These are phyloP conservation scores for Hordeum pubiflorum DNA, from an alignment of 202 grass and related monocot species.

Conservation along the genomic window DNA sequence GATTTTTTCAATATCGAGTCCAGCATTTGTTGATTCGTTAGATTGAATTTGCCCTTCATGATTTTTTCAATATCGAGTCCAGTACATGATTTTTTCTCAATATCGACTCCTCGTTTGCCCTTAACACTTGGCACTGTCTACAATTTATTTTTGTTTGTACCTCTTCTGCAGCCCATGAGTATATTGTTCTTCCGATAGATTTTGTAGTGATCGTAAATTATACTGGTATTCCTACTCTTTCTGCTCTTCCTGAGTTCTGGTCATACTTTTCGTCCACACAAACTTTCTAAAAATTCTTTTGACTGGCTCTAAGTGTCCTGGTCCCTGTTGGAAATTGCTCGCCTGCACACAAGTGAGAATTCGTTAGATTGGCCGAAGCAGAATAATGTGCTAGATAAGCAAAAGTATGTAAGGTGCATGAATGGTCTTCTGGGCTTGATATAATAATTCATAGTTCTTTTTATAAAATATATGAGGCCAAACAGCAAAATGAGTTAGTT, in stretches of 20 bases:
- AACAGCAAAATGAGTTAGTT: not conserved
- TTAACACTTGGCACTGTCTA: not conserved
- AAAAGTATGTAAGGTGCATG: not conserved
- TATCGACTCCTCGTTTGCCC: not conserved
- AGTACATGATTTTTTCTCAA: not conserved
- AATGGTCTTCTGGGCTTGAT: not conserved
- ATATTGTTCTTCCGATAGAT: not conserved
- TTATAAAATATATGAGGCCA: not conserved
- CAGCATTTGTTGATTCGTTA: not conserved
- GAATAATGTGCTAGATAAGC: not conserved
- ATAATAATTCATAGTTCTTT: not conserved
- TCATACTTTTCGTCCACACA: not conserved
- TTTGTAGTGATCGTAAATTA: not conserved
- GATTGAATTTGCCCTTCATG: not conserved
- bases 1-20: not conserved
- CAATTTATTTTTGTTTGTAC: not conserved
- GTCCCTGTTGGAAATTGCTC: not conserved
- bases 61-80: not conserved
- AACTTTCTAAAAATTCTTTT: not conserved
- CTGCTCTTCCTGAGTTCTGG: not conserved
- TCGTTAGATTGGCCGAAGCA: not conserved
- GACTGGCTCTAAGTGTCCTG: not conserved
- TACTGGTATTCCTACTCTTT: not conserved
- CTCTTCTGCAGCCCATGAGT: not conserved
- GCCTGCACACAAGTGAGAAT: not conserved